Evolutionary conservation across 257 asterid species (phyloP).

Genomic region (Misopates orontium): DNA sequence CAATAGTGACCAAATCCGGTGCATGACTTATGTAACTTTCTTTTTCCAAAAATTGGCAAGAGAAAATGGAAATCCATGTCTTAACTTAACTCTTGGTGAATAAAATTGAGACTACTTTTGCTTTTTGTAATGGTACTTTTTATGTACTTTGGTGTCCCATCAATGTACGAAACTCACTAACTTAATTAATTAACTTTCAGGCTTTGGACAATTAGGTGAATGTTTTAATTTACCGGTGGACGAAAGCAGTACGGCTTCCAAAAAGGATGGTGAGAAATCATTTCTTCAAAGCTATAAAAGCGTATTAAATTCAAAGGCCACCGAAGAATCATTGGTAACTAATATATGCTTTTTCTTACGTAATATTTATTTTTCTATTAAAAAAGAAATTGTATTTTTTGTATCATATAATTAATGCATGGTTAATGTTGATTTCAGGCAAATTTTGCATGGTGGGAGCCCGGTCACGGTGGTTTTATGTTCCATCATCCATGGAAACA

Average conservation of each 20-base stretch:
- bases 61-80: no score
- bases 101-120: no score
- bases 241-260: slow-evolving; percentile 17
- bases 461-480: slow-evolving; percentile 56
- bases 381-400: no score
- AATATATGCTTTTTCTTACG: no score
- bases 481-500: slow-evolving; percentile 74
- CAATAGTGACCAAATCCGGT: no score
- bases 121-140: not conserved
- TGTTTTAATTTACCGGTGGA: slow-evolving; percentile 25
- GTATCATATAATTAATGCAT: not conserved
- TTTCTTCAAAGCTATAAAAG: slow-evolving; percentile 42
- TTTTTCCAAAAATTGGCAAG: no score
- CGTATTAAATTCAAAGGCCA: slow-evolving; percentile 59
- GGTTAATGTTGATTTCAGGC: slow-evolving; percentile 42
- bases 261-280: slow-evolving; percentile 34
- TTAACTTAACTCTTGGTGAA: no score
- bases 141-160: not conserved
- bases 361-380: no score
- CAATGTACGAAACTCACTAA: not conserved
- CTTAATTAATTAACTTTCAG: slow-evolving; percentile 26
- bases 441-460: slow-evolving; percentile 90
- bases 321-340: slow-evolving; percentile 69
- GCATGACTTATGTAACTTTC: no score
- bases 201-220: slow-evolving; percentile 53